These are phyloP conservation scores for Pichia sporocuriosa DNA, from an alignment of 805 yeast species.

Conservation along the genomic window DNA sequence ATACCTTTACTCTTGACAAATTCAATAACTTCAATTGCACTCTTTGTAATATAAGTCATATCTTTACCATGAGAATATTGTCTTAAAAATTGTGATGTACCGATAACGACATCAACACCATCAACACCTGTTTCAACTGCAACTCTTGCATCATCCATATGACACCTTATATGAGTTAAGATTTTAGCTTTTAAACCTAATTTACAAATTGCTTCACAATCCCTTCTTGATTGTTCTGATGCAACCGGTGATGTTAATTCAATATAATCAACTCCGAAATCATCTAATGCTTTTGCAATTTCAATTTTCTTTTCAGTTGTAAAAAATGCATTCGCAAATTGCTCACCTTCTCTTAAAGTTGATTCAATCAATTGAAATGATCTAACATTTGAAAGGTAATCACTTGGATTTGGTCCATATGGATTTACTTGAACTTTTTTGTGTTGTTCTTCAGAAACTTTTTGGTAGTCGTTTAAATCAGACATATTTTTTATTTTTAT, in stretches of 20 bases:
- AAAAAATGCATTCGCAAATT: constrained; percentile 96
- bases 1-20: constrained; percentile 95
- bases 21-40: constrained; percentile 95
- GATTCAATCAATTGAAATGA: constrained; percentile 90
- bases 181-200: constrained; percentile 93
- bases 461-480: constrained; percentile 31
- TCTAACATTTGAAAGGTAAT: constrained; percentile 81
- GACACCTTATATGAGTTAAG: constrained; percentile 94
- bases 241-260: constrained; percentile 98
- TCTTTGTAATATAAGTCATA: constrained; percentile 94
- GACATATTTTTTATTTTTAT: constrained; percentile 5
- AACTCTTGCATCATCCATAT: constrained; percentile 96
- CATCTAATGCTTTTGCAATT: constrained; percentile 94
- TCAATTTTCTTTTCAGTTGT: constrained; percentile 91
- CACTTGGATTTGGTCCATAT: constrained; percentile 93
- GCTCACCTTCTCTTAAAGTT: constrained; percentile 97
- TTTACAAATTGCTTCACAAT: constrained; percentile 98
- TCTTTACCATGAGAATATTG: constrained; percentile 97
- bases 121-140: constrained; percentile 99
- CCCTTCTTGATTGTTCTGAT: constrained; percentile 83
- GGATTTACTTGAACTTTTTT: constrained; percentile 41
- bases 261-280: constrained; percentile 96
- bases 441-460: constrained; percentile 41
- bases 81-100: constrained; percentile 92
- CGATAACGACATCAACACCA: constrained; percentile 97